These are phyloP conservation scores for Lasiosphaeriaceae sp. DNA, from an alignment of 495 filamentous ascomycete species.

Conservation along the genomic window DNA sequence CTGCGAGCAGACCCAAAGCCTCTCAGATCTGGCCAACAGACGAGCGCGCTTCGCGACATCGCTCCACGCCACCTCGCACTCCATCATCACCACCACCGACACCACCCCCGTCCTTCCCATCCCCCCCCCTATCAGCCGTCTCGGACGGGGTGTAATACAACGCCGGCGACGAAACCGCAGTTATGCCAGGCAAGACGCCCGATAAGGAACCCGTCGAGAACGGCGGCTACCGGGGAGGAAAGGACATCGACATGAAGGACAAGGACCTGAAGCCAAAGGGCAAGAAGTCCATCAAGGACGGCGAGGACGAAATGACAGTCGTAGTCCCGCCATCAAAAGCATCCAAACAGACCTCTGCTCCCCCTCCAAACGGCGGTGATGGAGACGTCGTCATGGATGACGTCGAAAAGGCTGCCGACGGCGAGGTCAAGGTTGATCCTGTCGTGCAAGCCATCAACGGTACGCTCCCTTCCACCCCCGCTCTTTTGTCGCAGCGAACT, in stretches of 20 bases:
- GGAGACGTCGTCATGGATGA: conserved; percentile 74
- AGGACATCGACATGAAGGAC: conserved; percentile 81
- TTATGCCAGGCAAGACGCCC: conserved; percentile 63
- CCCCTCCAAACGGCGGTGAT: conserved; percentile 56
- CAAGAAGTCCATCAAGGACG: conserved; percentile 57
- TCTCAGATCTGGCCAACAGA: conserved; percentile 11
- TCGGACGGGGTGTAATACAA: not conserved
- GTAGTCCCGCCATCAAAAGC: conserved; percentile 77
- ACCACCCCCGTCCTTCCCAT: conserved; percentile 18
- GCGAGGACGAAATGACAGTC: conserved; percentile 79
- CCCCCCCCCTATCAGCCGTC: conserved; percentile 17
- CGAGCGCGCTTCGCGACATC: conserved; percentile 29
- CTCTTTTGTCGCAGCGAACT: conserved; percentile 5
- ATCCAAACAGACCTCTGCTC: conserved; percentile 59
- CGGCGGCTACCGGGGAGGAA: conserved; percentile 67
- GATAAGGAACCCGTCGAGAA: conserved; percentile 71
- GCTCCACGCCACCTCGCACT: conserved; percentile 16
- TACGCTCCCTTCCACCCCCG: conserved; percentile 24
- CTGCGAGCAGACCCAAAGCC: not conserved
- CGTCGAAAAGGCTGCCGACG: conserved; percentile 51
- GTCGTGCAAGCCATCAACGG: conserved; percentile 53
- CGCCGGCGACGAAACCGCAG: conserved; percentile 19
- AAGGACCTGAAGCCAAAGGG: conserved; percentile 65
- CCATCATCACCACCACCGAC: conserved; percentile 19
- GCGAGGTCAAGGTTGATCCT: conserved; percentile 64